These are phyloP conservation scores for Penicillium roqueforti DNA, from an alignment of 495 filamentous ascomycete genomes.

Conservation along the genomic window DNA sequence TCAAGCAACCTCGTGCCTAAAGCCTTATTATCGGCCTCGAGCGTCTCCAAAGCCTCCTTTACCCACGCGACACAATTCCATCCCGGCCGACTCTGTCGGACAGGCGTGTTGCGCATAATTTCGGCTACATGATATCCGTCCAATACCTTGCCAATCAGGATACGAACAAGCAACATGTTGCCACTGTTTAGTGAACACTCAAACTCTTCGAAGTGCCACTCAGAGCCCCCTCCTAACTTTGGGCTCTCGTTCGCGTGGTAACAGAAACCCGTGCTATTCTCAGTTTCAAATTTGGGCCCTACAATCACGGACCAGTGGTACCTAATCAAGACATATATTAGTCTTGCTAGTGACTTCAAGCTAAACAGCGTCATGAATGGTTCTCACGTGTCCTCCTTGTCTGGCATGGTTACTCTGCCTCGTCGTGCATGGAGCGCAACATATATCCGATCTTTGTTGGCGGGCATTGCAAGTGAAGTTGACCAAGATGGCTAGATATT, in stretches of 20 bases:
- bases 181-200: slow-evolving; percentile 21
- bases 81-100: slow-evolving; percentile 25
- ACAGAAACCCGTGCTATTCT: slow-evolving; percentile 19
- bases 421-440: slow-evolving; percentile 33
- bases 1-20: slow-evolving; percentile 33
- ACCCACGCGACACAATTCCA: slow-evolving; percentile 46
- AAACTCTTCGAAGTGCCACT: slow-evolving; percentile 36
- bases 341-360: not conserved
- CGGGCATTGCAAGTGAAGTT: not conserved
- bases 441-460: slow-evolving; percentile 37
- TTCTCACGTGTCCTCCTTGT: slow-evolving; percentile 24
- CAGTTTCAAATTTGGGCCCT: slow-evolving; percentile 33
- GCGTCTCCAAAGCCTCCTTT: slow-evolving; percentile 31
- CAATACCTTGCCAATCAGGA: slow-evolving; percentile 43
- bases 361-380: not conserved
- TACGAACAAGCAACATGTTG: slow-evolving; percentile 39
- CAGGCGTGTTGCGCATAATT: slow-evolving; percentile 31
- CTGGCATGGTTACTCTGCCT: slow-evolving; percentile 31
- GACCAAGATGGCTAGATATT: not conserved
- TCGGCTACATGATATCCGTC: slow-evolving; percentile 25
- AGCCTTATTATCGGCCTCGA: slow-evolving; percentile 28
- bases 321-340: slow-evolving; percentile 9
- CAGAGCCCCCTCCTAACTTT: slow-evolving; percentile 4
- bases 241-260: slow-evolving; percentile 29
- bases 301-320: slow-evolving; percentile 39